Conservation (phyloP, 2,329 filamentous ascomycete genomes). For the Coniochaeta ligniaria region DNA sequence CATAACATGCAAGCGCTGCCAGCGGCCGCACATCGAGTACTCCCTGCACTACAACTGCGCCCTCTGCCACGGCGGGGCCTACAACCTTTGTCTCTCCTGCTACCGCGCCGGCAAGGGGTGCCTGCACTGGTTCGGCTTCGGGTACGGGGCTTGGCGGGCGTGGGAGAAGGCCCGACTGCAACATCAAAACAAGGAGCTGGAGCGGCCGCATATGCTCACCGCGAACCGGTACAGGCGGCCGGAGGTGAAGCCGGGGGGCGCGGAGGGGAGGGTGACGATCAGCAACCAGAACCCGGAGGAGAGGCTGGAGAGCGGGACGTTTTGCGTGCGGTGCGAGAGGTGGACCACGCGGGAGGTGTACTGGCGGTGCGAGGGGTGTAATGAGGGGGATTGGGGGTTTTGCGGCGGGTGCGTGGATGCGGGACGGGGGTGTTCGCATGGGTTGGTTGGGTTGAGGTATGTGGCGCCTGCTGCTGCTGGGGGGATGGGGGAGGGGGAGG, state of each 20-base stretch:
- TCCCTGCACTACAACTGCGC: slow-evolving; percentile 79
- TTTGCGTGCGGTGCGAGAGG: slow-evolving; percentile 69
- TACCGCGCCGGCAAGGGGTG: slow-evolving; percentile 74
- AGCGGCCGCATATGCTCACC: slow-evolving; percentile 50
- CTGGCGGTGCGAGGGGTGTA: slow-evolving; percentile 84
- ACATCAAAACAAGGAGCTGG: slow-evolving; percentile 23
- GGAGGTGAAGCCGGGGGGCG: slow-evolving; percentile 39
- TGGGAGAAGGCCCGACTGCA: slow-evolving; percentile 47
- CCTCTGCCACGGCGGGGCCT: slow-evolving; percentile 62
- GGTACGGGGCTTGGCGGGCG: slow-evolving; percentile 58
- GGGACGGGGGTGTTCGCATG: slow-evolving; percentile 78
- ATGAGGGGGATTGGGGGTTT: slow-evolving; percentile 91
- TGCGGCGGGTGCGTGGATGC: slow-evolving; percentile 83
- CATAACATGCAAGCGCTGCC: slow-evolving; percentile 66
- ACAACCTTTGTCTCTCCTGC: slow-evolving; percentile 74
- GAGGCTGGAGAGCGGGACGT: slow-evolving; percentile 70
- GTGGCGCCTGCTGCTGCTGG: slow-evolving; percentile 21
- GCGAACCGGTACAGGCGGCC: slow-evolving; percentile 50
- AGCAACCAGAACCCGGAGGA: slow-evolving; percentile 61
- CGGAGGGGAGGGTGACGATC: slow-evolving; percentile 48
- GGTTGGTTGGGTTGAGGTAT: slow-evolving; percentile 69
- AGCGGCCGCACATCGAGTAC: slow-evolving; percentile 69
- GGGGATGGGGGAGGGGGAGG: neutral
- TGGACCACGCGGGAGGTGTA: slow-evolving; percentile 71
- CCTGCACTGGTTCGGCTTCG: slow-evolving; percentile 83